These are phyloP conservation scores for Hyphodiscus sp. DNA, from an alignment of 2,329 filamentous ascomycete genomes.

Conservation along the genomic window DNA sequence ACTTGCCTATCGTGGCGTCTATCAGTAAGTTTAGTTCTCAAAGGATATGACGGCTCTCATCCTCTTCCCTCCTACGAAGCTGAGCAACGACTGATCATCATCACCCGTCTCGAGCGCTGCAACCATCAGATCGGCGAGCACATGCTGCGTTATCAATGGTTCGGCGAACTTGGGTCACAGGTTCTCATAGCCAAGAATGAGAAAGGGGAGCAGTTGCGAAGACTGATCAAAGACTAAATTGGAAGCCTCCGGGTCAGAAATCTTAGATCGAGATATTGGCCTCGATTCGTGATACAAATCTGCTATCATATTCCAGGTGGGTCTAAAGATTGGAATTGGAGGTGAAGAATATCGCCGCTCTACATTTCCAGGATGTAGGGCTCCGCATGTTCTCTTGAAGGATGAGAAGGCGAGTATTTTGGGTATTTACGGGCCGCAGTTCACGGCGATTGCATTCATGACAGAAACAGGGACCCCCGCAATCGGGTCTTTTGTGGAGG, in stretches of 20 bases:
- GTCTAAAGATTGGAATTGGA: neutral
- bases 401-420: conserved; percentile 10
- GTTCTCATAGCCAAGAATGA: neutral
- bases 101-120: too few species aligned
- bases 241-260: neutral
- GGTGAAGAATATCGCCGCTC: neutral
- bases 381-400: conserved; percentile 9
- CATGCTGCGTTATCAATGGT: neutral
- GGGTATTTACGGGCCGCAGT: conserved; percentile 2
- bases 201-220: neutral
- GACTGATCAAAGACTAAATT: neutral
- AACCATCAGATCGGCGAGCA: too few species aligned
- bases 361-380: conserved; percentile 7
- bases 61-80: conserved; percentile 24
- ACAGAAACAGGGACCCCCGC: neutral
- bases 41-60: conserved; percentile 10
- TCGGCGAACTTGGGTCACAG: neutral
- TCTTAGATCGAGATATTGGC: neutral
- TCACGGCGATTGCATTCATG: conserved; percentile 1
- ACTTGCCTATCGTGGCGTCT: conserved; percentile 30
- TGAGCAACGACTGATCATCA: conserved; percentile 17
- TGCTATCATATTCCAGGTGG: neutral
- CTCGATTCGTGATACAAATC: conserved; percentile 2
- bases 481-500: neutral
- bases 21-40: conserved; percentile 22